Evolutionary conservation across 257 asterid genomes (phyloP), one percentile per base, ranked within the genome.

Genomic region (Capsicum chinense): DNA sequence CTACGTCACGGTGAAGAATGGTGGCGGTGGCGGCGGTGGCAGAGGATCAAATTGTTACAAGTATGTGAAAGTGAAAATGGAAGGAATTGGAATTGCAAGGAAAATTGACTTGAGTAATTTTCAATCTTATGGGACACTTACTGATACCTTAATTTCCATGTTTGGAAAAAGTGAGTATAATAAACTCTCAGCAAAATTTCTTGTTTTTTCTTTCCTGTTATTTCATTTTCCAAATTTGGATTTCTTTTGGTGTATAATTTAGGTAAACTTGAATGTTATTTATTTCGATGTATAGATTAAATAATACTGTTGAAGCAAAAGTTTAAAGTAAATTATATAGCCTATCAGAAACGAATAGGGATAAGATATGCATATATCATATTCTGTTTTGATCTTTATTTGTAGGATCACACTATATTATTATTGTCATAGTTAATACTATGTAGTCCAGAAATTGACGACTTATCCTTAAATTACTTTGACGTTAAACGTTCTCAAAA

Each of bases 21-120:
- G 85, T 5, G 91, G 90, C 33, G 64, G 63, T 69, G 85, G 84
- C 9, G 19, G 60, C n/a, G 64, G 84, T 7, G 42, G 48, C 50
- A 79, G 88, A 81, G 64, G 87, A 19, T 79, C 79, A 35, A 87
- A 78, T 26, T 88, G 79, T 26, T 90, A 90, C 5, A 82, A 39
- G 89, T 89, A 84, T 19, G 94, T 93, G 74, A 93, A 93, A 81
- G 97, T 92, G 87, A 92, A 90, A 84, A 93, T 93, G 97, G 97
- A 93, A 58, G 97, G 97, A 5, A 85, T 91, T 13, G 97, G 94
- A 69, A 92, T 93, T 57, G 90, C 88, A 17, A 92, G 97, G 73
- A 93, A 93, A 85, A 80, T 93, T 74, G 92, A 93, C 83, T 57
- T 93, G 3, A 87, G 83, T 50, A 67, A 15, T 47, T 87, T 90